Evolutionary conservation across 495 filamentous ascomycete species (phyloP).

Genomic region (Penicillium egyptiacum): DNA sequence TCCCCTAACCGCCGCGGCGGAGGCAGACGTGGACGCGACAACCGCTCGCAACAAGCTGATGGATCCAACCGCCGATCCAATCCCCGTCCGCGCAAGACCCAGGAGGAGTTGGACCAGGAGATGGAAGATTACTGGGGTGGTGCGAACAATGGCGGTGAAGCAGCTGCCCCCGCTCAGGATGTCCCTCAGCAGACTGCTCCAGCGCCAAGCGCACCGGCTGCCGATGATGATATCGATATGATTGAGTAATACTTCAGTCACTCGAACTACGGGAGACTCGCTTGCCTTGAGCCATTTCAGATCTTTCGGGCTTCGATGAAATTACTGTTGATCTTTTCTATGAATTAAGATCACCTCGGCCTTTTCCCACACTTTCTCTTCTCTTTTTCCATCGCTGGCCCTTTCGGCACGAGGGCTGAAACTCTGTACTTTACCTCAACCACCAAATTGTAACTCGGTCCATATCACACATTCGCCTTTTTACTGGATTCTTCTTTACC

Average conservation of each 20-base stretch:
- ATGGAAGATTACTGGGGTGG: slow-evolving; percentile 90
- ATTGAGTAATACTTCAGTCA: slow-evolving; percentile 37
- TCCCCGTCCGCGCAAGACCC: slow-evolving; percentile 77
- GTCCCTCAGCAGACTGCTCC: slow-evolving; percentile 26
- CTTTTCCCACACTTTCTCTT: slow-evolving; percentile 1
- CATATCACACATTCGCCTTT: slow-evolving; percentile 4
- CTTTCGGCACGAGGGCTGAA: neutral
- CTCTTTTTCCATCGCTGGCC: neutral
- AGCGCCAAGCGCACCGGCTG: slow-evolving; percentile 26
- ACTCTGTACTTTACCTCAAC: slow-evolving; percentile 23
- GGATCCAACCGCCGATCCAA: slow-evolving; percentile 46
- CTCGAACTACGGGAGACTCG: neutral
- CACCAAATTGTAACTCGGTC: slow-evolving; percentile 23
- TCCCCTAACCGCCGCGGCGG: slow-evolving; percentile 33
- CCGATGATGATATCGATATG: slow-evolving; percentile 61
- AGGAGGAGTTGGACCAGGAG: slow-evolving; percentile 89
- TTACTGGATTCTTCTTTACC: neutral
- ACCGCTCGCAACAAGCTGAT: slow-evolving; percentile 41
- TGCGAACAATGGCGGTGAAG: slow-evolving; percentile 26
- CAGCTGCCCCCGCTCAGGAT: slow-evolving; percentile 16
- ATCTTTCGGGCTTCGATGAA: neutral
- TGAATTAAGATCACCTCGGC: neutral
- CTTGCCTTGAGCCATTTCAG: neutral
- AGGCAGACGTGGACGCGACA: slow-evolving; percentile 47
- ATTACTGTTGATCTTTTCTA: neutral